A percentile compares a stretch with the other conserved stretches of the same genome.
Evolutionary conservation across 805 yeast species (phyloP).

Genomic region (Wickerhamomyces mucosus): DNA sequence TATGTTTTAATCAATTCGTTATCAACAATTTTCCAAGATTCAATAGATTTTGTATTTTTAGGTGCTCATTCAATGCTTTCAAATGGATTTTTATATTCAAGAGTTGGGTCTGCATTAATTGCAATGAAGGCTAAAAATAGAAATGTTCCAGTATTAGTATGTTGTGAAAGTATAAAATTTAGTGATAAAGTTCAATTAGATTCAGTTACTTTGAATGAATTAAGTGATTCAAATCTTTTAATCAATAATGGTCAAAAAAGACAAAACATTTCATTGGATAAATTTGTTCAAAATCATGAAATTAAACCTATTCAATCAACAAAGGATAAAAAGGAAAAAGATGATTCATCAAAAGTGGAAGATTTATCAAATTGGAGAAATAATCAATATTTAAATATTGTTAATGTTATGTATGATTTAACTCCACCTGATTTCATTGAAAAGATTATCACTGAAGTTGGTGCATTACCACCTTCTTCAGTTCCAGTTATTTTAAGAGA

Average conservation of each 20-base stretch:
- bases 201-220: constrained; percentile 88
- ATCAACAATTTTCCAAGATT: constrained; percentile 72
- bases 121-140: constrained; percentile 86
- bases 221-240: constrained; percentile 71
- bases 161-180: constrained; percentile 92
- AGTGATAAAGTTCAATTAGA: constrained; percentile 93
- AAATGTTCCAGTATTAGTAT: constrained; percentile 88
- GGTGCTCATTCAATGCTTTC: constrained; percentile 98
- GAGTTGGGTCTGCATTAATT: constrained; percentile 90
- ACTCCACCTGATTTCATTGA: constrained; percentile 92
- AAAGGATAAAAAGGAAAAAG: constrained; percentile 14
- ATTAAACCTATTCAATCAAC: constrained; percentile 5
- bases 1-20: constrained; percentile 76
- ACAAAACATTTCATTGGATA: constrained; percentile 47
- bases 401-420: constrained; percentile 84
- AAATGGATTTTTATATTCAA: constrained; percentile 83
- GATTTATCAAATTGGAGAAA: constrained; percentile 56
- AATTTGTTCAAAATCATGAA: constrained; percentile 38
- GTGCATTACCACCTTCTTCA: constrained; percentile 95
- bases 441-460: constrained; percentile 92
- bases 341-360: constrained; percentile 23
- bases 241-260: constrained; percentile 34
- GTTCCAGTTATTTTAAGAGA: constrained; percentile 96
- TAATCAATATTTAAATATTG: constrained; percentile 54
- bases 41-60: constrained; percentile 81